Evolutionary conservation across 768 basidiomycete species (phyloP).

Genomic region (Guyanaporus albipodus): DNA sequence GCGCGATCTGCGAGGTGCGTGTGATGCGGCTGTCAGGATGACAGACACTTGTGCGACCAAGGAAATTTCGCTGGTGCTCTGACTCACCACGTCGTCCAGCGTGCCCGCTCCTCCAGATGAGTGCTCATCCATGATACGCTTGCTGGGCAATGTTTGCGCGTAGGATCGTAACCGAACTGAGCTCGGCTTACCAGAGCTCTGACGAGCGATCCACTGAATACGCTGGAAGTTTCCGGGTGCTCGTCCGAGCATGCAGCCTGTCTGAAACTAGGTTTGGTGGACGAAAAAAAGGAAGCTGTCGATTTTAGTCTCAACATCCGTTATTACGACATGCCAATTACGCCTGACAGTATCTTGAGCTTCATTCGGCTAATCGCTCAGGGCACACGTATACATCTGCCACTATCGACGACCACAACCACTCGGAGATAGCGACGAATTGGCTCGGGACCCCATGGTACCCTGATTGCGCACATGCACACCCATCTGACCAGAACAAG

Average conservation of each 20-base stretch:
- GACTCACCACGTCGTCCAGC: slow-evolving; percentile 22
- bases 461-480: no score
- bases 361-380: no score
- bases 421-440: no score
- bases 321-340: no score
- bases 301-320: no score
- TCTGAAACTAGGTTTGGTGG: neutral
- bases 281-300: no score
- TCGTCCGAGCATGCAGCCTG: slow-evolving; percentile 7
- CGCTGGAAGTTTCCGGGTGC: neutral
- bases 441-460: no score
- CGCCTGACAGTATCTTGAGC: no score
- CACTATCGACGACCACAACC: no score
- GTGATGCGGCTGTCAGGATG: neutral
- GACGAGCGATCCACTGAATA: neutral
- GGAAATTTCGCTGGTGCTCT: neutral
- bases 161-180: neutral
- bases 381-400: no score
- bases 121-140: slow-evolving; percentile 5
- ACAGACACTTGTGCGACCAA: no score
- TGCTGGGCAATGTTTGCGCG: neutral
- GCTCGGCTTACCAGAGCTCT: neutral
- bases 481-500: no score
- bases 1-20: slow-evolving; percentile 11
- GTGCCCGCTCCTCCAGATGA: slow-evolving; percentile 1